Evolutionary conservation across 2,329 filamentous ascomycete genomes (phyloP), one percentile per base, ranked within the genome.

Genomic region (Penicillium brevicompactum): DNA sequence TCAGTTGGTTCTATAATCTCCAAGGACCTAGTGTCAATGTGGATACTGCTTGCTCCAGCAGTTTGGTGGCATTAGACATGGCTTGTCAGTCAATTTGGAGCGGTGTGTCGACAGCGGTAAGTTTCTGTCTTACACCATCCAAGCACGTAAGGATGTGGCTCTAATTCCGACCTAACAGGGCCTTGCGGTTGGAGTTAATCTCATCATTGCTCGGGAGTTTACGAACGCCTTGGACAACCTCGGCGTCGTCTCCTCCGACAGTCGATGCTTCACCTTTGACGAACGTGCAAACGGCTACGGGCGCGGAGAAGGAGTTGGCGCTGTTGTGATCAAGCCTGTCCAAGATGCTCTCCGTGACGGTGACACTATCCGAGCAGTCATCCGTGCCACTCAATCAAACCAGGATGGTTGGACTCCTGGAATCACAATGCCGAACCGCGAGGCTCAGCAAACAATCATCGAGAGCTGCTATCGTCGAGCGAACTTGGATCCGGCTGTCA

Each of bases 1-100:
- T 60, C 21, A 56, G 52, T 24, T 60, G 58, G 58, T 60, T 56
- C 55, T 47, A 61, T 53, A 45, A 62, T 34, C 21, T 68, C 53
- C 21, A 37, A 41, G 24, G 61, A 13, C 53, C 57, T 5, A 55
- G 51, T 11, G 37, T 60, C 9, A 48, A 53, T 41, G 30, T 62
- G 21, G 50, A 62, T 45, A 57, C 59, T 3, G 59, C 59, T 16
- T 62, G 59, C 37, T 62, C 59, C 9, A 52, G 55, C 38, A 49
- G 46, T 24, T 22, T 57, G 22, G 45, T 46, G 31, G 56, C 53
- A 9, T 22, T 61, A 6, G 46, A 59, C 42, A 31, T 55, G 38
- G 59, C 53, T 2, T 61, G 59, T n/a, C 42, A 59, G 30, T 45
- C 34, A 14, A 18, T 61, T 18, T 31, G 45, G 34, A 34, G 37